Percentiles rank a stretch among this genome's conserved stretches.
Evolutionary conservation across 2,329 filamentous ascomycete genomes (phyloP).

Genomic region (Purpureocillium takamizusanense): DNA sequence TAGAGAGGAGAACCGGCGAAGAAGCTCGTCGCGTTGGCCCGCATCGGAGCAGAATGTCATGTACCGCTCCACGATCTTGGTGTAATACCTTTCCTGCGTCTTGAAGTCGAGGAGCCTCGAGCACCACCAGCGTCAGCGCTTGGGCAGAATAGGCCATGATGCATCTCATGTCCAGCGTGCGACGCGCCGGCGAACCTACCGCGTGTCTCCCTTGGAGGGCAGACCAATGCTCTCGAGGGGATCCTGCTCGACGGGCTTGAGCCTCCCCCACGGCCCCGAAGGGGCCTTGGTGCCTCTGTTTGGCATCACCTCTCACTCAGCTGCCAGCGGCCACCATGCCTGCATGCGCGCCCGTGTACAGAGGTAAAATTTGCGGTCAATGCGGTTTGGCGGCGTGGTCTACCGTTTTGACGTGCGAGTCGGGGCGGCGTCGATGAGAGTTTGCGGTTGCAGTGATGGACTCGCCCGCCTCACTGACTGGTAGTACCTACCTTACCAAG

Average conservation of each 20-base stretch:
- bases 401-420: too few relatives aligned
- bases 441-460: too few relatives aligned
- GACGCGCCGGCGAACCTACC: constrained; percentile 46
- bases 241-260: constrained; percentile 68
- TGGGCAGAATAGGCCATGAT: too few relatives aligned
- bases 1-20: constrained; percentile 65
- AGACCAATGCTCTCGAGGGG: constrained; percentile 74
- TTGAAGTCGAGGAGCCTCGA: constrained; percentile 62
- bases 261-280: constrained; percentile 56
- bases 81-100: constrained; percentile 77
- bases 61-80: constrained; percentile 79
- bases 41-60: constrained; percentile 78
- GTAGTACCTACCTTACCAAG: too few relatives aligned
- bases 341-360: too few relatives aligned
- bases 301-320: constrained; percentile 1
- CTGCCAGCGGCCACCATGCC: too few relatives aligned
- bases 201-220: constrained; percentile 83
- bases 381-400: too few relatives aligned
- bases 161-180: too few relatives aligned
- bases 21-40: constrained; percentile 62
- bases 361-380: too few relatives aligned
- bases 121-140: background rate
- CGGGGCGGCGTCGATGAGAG: too few relatives aligned
- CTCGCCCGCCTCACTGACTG: too few relatives aligned
- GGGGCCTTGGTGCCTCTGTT: constrained; percentile 20